Evolutionary conservation across 306 rosid genomes (phyloP), one percentile per base, ranked within the genome.

Genomic region (Prunus dulcis): DNA sequence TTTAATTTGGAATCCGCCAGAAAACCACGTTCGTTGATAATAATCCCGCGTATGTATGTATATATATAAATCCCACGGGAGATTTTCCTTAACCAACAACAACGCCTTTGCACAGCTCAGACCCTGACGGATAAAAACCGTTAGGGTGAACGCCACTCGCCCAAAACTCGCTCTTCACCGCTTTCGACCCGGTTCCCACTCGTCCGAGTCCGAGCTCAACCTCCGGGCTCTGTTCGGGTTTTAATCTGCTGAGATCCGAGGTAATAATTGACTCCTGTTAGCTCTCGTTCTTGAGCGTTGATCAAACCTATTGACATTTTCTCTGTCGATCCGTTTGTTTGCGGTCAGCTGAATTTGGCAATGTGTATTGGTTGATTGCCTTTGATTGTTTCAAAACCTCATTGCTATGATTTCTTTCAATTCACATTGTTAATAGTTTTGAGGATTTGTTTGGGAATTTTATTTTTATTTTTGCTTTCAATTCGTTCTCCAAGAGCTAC

Each of bases 181-280:
- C 70, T 18, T 73, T 65, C 83, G 85, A 84, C 86, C 82, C 87
- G 49, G 41, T 53, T 12, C 32, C 64, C 66, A 49, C 76, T 83
- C 52, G 23, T 81, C 76, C 76, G 43, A 75, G 69, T 85, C 86
- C 81, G 79, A 80, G 64, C 72, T 77, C 72, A 9, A 55, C 14
- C 57, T 22, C 60, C 15, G 15, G 67, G 14, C 75, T 89, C 78
- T 3, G 46, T 78, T 67, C 67, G 10, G 67, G 56, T 78, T 81
- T 61, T 23, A 52, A 70, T 76, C 60, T 67, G 18, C 12, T 38
- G 83, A 67, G 87, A 84, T 88, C 86, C 53, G 34, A 76, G 82
- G 81, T 65, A 46, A 77, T 69, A 38, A 38, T 38, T 38, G 43
- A 38, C 43, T 60, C 43, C 12, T 2, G 12, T 18, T 27, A 45